Conservation (phyloP, 768 basidiomycete species). For the Tricholoma hemisulphureum region DNA sequence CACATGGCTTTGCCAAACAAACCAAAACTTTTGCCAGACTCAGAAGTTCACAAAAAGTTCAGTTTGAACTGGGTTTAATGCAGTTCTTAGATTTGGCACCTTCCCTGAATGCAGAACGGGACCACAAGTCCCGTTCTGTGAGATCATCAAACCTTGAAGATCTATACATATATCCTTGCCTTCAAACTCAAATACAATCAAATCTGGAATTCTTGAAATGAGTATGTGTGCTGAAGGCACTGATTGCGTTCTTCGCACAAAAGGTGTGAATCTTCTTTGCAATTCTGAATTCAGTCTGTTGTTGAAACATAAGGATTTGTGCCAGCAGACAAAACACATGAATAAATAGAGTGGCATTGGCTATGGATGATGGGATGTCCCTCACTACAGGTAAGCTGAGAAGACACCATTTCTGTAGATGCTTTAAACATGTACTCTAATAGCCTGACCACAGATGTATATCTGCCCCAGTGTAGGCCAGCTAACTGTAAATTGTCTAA, state of each 20-base stretch:
- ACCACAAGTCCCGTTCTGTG: not conserved
- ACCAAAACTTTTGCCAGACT: not conserved
- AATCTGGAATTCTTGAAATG: not conserved
- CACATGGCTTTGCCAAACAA: not conserved
- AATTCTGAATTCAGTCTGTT: too few relatives aligned
- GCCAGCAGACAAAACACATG: too few relatives aligned
- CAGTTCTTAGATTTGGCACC: not conserved
- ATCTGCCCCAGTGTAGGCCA: too few relatives aligned
- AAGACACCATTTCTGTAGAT: not conserved
- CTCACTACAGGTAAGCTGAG: not conserved
- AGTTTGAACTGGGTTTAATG: not conserved
- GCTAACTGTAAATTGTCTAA: too few relatives aligned
- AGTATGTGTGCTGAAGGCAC: not conserved
- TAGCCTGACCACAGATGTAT: too few relatives aligned
- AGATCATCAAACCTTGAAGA: not conserved
- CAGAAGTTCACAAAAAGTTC: not conserved
- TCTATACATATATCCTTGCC: too few relatives aligned
- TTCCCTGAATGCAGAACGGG: not conserved
- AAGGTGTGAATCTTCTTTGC: too few relatives aligned
- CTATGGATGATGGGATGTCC: not conserved
- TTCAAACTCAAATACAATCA: conserved; percentile 6
- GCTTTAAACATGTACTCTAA: not conserved
- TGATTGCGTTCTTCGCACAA: too few relatives aligned
- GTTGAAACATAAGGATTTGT: too few relatives aligned
- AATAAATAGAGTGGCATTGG: too few relatives aligned